Conservation (phyloP, 2,329 filamentous ascomycete genomes). For the Leptosphaerulina australis region DNA sequence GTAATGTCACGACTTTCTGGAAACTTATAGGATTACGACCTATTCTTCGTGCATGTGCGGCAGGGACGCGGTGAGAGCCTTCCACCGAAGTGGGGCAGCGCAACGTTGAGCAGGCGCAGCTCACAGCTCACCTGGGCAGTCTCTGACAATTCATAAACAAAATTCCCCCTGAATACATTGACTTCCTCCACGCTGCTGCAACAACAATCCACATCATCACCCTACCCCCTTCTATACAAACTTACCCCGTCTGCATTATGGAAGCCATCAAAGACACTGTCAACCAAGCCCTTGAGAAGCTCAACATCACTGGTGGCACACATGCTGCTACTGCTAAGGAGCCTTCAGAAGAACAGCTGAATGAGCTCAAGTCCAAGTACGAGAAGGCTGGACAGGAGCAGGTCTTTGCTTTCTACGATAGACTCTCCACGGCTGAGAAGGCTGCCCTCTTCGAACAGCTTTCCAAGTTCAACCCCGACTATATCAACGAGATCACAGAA, state of each 20-base stretch:
- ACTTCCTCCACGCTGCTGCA: slow-evolving; percentile 4
- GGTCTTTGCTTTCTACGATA: slow-evolving; percentile 86
- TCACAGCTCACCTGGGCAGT: slow-evolving; percentile 14
- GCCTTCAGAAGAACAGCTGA: slow-evolving; percentile 70
- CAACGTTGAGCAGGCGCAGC: slow-evolving; percentile 31
- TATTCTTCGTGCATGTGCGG: slow-evolving; percentile 28
- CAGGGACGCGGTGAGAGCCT: slow-evolving; percentile 31
- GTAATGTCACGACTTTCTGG: too few species aligned
- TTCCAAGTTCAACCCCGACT: slow-evolving; percentile 76
- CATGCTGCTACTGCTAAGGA: slow-evolving; percentile 51
- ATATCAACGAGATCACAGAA: slow-evolving; percentile 87
- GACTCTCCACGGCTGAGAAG: slow-evolving; percentile 75
- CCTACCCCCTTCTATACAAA: slow-evolving; percentile 19
- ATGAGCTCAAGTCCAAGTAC: slow-evolving; percentile 74
- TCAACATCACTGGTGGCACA: slow-evolving; percentile 47
- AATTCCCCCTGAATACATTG: slow-evolving; percentile 2
- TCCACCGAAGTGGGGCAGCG: slow-evolving; percentile 38
- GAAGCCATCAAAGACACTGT: slow-evolving; percentile 51
- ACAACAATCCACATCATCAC: slow-evolving; percentile 18
- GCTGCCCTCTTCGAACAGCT: slow-evolving; percentile 81
- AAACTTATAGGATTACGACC: too few species aligned
- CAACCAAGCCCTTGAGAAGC: slow-evolving; percentile 51
- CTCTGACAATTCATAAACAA: slow-evolving; percentile 17
- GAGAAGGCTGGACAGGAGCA: slow-evolving; percentile 76
- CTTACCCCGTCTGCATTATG: slow-evolving; percentile 47